These are phyloP conservation scores for Trichosanthes truncata DNA, from an alignment of 306 rosid genomes.

Conservation along the genomic window DNA sequence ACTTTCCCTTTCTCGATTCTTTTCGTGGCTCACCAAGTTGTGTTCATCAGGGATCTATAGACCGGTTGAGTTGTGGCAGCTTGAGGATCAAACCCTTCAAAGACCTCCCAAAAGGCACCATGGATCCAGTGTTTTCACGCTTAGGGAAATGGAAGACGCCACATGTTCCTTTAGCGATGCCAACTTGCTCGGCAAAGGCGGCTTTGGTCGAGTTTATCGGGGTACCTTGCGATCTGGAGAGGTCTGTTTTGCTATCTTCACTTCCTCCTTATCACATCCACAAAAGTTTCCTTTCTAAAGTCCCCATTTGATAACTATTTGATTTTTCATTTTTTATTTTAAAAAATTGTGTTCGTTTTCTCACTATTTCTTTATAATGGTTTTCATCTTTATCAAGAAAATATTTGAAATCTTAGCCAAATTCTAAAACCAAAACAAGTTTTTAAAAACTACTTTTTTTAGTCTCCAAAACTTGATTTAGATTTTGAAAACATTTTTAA, in stretches of 20 bases:
- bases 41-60: slow-evolving; percentile 64
- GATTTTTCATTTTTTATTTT: no score
- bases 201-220: slow-evolving; percentile 77
- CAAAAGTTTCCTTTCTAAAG: no score
- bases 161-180: slow-evolving; percentile 76
- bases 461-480: no score
- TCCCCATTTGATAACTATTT: no score
- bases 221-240: slow-evolving; percentile 78
- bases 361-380: no score
- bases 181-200: slow-evolving; percentile 87
- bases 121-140: slow-evolving; percentile 68
- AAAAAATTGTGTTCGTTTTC: no score
- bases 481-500: no score
- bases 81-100: slow-evolving; percentile 52
- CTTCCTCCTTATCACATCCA: not conserved
- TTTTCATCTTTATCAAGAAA: no score
- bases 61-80: slow-evolving; percentile 70
- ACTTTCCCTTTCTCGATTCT: not conserved
- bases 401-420: no score
- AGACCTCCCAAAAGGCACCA: slow-evolving; percentile 52
- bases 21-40: not conserved
- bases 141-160: slow-evolving; percentile 91
- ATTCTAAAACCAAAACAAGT: no score
- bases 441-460: no score
- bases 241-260: slow-evolving; percentile 26